A percentile compares a stretch with the other conserved stretches of the same genome.
phyloP scores from a whole-genome alignment of 106 monocot species.

The Iris macrosiphon region DNA sequence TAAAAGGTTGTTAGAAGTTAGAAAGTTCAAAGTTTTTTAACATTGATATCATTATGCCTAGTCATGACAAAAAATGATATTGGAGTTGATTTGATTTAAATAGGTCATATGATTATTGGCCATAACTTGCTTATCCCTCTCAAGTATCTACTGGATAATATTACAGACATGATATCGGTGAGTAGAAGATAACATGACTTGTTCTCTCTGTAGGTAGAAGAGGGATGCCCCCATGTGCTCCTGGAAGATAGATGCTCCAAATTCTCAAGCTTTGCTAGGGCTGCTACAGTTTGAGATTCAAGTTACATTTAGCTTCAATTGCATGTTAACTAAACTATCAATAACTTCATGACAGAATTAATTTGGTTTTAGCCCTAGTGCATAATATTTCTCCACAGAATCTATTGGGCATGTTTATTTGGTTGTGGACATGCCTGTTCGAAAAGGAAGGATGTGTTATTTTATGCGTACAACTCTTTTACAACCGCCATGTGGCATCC shows the following conservation, averaged over 20 bases:
- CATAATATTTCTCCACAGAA: no score
- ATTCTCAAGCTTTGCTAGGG: slow-evolving; percentile 66
- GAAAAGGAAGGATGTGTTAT: no score
- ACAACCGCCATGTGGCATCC: no score
- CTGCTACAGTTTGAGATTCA: slow-evolving; percentile 45
- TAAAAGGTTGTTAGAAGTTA: no score
- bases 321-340: no score
- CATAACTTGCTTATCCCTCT: not conserved
- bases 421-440: no score
- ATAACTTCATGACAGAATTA: no score
- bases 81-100: not conserved
- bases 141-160: not conserved
- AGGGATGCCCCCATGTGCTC: slow-evolving; percentile 64
- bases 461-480: no score
- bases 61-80: not conserved
- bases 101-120: not conserved
- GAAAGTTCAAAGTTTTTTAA: no score
- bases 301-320: not conserved
- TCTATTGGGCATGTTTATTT: no score
- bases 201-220: slow-evolving; percentile 56
- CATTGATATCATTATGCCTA: not conserved
- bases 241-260: slow-evolving; percentile 43
- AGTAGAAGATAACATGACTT: no score
- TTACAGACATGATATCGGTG: not conserved
- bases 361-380: no score